Base-by-base conservation (phyloP, 495 filamentous ascomycete species). In the Poronia punctata region DNA sequence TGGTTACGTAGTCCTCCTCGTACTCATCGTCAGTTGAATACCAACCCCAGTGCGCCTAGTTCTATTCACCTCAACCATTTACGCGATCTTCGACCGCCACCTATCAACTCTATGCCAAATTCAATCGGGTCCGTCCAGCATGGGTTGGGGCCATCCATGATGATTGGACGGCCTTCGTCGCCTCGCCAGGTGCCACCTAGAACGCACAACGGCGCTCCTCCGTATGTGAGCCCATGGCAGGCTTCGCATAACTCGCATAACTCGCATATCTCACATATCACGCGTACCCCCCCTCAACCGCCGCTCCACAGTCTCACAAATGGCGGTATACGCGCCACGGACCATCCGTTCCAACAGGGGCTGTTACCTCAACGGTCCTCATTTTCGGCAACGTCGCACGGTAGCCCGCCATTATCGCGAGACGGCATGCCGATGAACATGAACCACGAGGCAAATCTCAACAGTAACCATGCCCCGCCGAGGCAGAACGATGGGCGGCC, bases 121-220 rank as follows among this genome's bases (percentile, higher is more conserved):
- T 54, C 54, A 33, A 45, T 52, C 23, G 56, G 53, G 12, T 54
- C 59, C 6, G 43, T 59, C 15, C 63, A 58, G n/a, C 64, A 66
- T 23, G 64, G 67, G 12, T 57, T 69, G 36, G 47, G 50, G 0
- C 63, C 64, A 15, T 57, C 64, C 10, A 64, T 57, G 35, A 41
- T 59, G 6, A 70, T 67, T 29, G 66, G 66, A 11, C 59, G 64
- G 1, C 59, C 53, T 0, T 66, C 67, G 6, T 59, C 68, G n/a
- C 59, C 62, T 24, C 62, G 60, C 15, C 46, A 49, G 14, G 52
- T 45, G 7, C 52, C 40, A 17, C 17, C 38, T 7, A 26, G 49
- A 23, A 26, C 53, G 12, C 52, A 46, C 25, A 59, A 46, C 22
- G 37, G 49, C 18, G 40, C 26, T 17, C 25, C 46, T 6, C 31